These are phyloP conservation scores for Extremus antarcticus DNA, from an alignment of 495 filamentous ascomycete species.

Conservation along the genomic window DNA sequence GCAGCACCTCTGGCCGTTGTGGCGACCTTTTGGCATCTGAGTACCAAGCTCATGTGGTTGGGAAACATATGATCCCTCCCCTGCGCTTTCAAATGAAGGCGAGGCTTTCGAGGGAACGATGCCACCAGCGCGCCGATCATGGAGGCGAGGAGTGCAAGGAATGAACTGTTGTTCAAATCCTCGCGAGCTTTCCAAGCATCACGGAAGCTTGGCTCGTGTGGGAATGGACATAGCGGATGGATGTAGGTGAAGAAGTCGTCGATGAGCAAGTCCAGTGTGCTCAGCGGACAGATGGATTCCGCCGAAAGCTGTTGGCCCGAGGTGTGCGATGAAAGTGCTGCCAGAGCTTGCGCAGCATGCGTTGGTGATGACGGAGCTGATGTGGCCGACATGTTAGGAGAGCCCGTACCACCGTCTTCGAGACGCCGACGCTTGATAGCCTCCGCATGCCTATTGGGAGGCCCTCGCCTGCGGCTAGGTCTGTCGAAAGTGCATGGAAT, in stretches of 20 bases:
- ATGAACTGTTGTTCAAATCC: conserved; percentile 55
- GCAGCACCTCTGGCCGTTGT: conserved; percentile 57
- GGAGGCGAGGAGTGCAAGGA: conserved; percentile 66
- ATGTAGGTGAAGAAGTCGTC: conserved; percentile 89
- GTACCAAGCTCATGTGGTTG: conserved; percentile 59
- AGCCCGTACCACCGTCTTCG: conserved; percentile 30
- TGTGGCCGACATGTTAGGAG: conserved; percentile 22
- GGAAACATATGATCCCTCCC: conserved; percentile 46
- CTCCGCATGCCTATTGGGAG: conserved; percentile 77
- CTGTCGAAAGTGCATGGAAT: conserved; percentile 78
- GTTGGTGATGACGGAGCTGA: conserved; percentile 40
- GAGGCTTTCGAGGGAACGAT: conserved; percentile 70
- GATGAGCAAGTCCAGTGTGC: conserved; percentile 55
- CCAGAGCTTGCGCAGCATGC: conserved; percentile 35
- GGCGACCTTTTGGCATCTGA: conserved; percentile 61
- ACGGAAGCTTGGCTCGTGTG: conserved; percentile 77
- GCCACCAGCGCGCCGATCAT: conserved; percentile 71
- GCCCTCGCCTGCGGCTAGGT: conserved; percentile 68
- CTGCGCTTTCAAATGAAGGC: conserved; percentile 56
- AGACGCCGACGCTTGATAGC: conserved; percentile 60
- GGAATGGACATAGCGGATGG: conserved; percentile 74
- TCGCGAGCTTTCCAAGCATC: conserved; percentile 57
- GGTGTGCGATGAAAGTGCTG: conserved; percentile 31
- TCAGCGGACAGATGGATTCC: conserved; percentile 64
- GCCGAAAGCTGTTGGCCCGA: conserved; percentile 38